Percentiles rank a stretch among this genome's conserved stretches.
These are phyloP conservation scores for Mucor lusitanicus DNA, from an alignment of 371 early-diverging fungal species.

Conservation along the genomic window DNA sequence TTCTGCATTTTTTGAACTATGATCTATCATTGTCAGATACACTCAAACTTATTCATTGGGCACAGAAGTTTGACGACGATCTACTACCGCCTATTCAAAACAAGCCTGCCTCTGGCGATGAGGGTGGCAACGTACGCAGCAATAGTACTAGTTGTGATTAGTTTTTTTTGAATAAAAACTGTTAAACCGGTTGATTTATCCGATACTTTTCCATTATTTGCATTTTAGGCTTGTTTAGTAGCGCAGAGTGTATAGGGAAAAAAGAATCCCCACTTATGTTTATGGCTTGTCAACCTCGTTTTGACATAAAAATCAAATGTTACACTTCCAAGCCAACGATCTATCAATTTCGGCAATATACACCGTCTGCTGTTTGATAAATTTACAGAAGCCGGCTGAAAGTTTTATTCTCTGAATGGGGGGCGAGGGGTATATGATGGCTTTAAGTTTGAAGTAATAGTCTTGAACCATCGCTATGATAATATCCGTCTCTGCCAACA, in stretches of 20 bases:
- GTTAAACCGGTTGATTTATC: neutral
- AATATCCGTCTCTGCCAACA: slow-evolving; percentile 28
- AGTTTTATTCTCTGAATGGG: neutral
- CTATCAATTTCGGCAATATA: neutral
- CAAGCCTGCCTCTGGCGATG: neutral
- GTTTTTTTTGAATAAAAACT: neutral
- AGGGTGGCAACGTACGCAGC: neutral
- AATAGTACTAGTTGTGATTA: neutral
- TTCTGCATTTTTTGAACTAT: slow-evolving; percentile 50
- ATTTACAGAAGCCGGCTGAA: neutral
- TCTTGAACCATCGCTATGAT: neutral
- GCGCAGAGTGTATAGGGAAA: neutral
- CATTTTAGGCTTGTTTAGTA: neutral
- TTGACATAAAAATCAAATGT: neutral
- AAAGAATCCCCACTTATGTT: neutral
- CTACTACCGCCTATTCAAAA: neutral
- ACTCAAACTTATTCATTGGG: slow-evolving; percentile 28
- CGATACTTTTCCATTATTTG: neutral
- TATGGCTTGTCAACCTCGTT: neutral
- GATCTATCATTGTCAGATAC: slow-evolving; percentile 34
- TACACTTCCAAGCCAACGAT: neutral
- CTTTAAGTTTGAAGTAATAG: neutral
- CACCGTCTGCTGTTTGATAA: neutral
- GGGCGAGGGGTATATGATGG: neutral
- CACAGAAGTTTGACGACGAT: slow-evolving; percentile 27